Evolutionary conservation across 257 asterid genomes (phyloP).

Genomic region (Gentiana straminea): DNA sequence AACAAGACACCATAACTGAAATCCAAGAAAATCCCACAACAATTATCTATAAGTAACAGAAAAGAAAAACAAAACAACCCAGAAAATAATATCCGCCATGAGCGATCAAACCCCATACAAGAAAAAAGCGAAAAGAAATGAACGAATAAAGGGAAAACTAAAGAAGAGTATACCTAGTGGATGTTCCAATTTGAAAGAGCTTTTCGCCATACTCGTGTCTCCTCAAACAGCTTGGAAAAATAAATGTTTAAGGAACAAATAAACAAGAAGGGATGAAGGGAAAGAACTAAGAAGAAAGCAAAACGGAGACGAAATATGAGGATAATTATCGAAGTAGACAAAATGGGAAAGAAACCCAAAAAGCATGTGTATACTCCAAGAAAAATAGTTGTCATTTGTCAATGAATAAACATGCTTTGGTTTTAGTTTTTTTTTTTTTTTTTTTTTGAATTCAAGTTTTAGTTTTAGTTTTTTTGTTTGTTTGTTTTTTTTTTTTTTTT

Average conservation of each 20-base stretch:
- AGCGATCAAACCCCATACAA: too few relatives aligned
- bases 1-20: background rate
- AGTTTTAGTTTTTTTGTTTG: too few relatives aligned
- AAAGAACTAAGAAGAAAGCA: background rate
- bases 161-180: slow-evolving; percentile 9
- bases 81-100: slow-evolving; percentile 13
- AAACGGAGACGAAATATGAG: background rate
- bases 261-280: background rate
- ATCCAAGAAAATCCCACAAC: background rate
- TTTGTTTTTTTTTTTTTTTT: too few relatives aligned
- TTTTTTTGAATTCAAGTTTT: too few relatives aligned
- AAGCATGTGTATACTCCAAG: too few relatives aligned
- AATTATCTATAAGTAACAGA: background rate
- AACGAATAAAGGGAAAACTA: background rate
- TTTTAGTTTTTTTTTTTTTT: too few relatives aligned
- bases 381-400: too few relatives aligned
- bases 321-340: background rate
- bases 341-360: background rate
- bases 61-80: background rate
- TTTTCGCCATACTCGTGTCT: slow-evolving; percentile 21
- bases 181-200: slow-evolving; percentile 27
- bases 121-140: background rate
- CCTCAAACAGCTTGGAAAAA: background rate
- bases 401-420: too few relatives aligned
- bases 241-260: background rate